These are phyloP conservation scores for Neofusicoccum ribis DNA, from an alignment of 2,329 filamentous ascomycete species.

Conservation along the genomic window DNA sequence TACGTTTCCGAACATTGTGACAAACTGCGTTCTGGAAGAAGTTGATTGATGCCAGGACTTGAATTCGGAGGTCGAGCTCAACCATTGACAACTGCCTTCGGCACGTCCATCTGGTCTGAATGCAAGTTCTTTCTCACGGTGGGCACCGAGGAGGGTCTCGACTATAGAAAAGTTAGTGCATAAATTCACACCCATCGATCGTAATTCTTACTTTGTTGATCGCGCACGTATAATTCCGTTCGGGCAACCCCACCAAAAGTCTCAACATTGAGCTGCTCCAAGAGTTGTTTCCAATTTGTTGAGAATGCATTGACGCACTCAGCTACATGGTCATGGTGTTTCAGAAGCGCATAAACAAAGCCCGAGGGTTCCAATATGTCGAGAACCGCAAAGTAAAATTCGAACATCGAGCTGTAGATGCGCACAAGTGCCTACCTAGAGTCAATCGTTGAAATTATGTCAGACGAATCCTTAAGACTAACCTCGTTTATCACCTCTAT, in stretches of 20 bases:
- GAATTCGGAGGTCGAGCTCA: background rate
- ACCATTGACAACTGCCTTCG: slow-evolving; percentile 1
- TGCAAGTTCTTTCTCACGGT: background rate
- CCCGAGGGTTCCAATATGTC: background rate
- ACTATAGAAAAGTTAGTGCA: background rate
- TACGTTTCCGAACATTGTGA: slow-evolving; percentile 5
- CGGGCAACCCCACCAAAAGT: background rate
- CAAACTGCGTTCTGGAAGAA: background rate
- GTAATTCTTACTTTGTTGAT: background rate
- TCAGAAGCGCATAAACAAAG: background rate
- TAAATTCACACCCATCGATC: no score
- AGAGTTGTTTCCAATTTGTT: background rate
- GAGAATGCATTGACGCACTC: background rate
- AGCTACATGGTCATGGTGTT: background rate
- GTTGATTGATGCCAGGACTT: background rate
- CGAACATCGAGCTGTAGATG: background rate
- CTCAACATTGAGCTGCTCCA: background rate
- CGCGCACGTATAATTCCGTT: background rate
- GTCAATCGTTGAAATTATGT: background rate
- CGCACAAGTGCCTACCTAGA: background rate
- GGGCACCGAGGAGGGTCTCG: background rate
- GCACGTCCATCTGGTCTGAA: background rate
- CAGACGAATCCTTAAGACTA: no score
- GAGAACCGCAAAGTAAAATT: background rate
- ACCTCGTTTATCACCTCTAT: background rate